Percentiles rank a stretch among this genome's conserved stretches.
Evolutionary conservation across 1,284 basidiomycete genomes (phyloP).

Genomic region (Puccinia horiana): DNA sequence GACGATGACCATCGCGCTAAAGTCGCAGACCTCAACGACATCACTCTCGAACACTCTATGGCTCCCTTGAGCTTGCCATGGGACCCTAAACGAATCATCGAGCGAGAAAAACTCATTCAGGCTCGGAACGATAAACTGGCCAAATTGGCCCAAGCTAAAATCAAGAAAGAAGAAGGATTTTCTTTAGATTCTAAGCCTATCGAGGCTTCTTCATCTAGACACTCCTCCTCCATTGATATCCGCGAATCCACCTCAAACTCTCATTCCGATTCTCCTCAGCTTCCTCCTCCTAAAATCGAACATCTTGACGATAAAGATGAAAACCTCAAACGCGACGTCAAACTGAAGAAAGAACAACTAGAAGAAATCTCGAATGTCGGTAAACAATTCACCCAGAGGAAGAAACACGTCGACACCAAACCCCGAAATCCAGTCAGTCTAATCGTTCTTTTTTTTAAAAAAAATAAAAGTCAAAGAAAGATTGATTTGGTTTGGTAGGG

Average conservation of each 20-base stretch:
- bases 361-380: constrained; percentile 39
- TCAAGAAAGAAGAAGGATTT: constrained; percentile 35
- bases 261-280: background rate
- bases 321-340: constrained; percentile 4
- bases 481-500: background rate
- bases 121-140: constrained; percentile 1
- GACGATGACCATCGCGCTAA: constrained; percentile 9
- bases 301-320: constrained; percentile 3
- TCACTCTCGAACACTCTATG: constrained; percentile 42
- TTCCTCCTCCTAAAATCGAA: background rate
- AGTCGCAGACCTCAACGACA: constrained; percentile 45
- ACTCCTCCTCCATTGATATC: background rate
- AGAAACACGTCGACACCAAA: background rate
- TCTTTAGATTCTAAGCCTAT: background rate
- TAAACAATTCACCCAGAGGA: constrained; percentile 18
- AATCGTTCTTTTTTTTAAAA: background rate
- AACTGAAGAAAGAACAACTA: constrained; percentile 34
- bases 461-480: background rate
- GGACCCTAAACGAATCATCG: constrained; percentile 35
- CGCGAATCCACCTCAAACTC: background rate
- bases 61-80: constrained; percentile 41
- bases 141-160: background rate
- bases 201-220: background rate
- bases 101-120: constrained; percentile 28
- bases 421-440: constrained; percentile 11